These are phyloP conservation scores for Daldinia concentrica DNA, from an alignment of 495 filamentous ascomycete species.

Conservation along the genomic window DNA sequence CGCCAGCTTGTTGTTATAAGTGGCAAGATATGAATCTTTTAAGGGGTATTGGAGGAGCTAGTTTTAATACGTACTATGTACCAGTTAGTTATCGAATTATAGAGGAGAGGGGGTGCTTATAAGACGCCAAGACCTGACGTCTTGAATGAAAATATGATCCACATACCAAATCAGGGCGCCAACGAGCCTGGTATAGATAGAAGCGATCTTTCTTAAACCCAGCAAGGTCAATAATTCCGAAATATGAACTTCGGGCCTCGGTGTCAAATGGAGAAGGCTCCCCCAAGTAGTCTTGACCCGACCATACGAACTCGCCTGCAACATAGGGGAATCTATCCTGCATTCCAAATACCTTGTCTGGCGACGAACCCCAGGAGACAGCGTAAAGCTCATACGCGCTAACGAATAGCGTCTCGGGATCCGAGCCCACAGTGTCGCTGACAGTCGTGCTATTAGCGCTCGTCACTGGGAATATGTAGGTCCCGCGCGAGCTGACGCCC, in stretches of 20 bases:
- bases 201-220: conserved; percentile 62
- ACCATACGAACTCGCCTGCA: conserved; percentile 62
- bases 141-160: too few relatives aligned
- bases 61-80: conserved; percentile 29
- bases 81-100: too few relatives aligned
- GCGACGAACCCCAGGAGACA: conserved; percentile 51
- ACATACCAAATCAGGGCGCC: conserved; percentile 51
- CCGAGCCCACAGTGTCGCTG: conserved; percentile 35
- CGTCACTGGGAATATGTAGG: conserved; percentile 60
- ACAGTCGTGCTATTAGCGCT: conserved; percentile 46
- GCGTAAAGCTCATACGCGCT: conserved; percentile 61
- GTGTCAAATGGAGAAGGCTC: conserved; percentile 58
- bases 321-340: conserved; percentile 58
- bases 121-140: too few relatives aligned
- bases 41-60: neutral
- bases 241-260: conserved; percentile 56
- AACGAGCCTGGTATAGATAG: conserved; percentile 59
- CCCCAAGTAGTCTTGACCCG: conserved; percentile 61
- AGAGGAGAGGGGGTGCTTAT: too few relatives aligned
- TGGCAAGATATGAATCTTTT: neutral
- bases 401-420: conserved; percentile 45
- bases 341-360: conserved; percentile 58
- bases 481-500: conserved; percentile 55
- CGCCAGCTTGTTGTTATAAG: neutral
- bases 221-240: conserved; percentile 60